Evolutionary conservation across 768 basidiomycete species (phyloP), one percentile per base, ranked within the genome.

Genomic region (Auriscalpium vulgare): DNA sequence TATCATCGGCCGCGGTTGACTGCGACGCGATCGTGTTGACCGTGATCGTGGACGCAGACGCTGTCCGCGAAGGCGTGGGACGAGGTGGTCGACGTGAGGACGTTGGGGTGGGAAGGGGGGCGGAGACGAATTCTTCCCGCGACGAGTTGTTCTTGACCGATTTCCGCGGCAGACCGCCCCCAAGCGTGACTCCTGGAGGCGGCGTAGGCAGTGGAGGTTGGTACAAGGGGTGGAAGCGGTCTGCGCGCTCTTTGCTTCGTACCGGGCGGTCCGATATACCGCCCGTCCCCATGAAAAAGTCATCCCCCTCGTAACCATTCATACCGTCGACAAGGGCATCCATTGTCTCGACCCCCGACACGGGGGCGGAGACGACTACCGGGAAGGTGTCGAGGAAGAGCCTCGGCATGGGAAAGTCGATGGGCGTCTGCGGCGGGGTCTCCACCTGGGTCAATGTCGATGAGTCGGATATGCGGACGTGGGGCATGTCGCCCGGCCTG

Each of bases 251-350:
- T 7, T 62, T 56, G 61, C 83, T 82, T 19, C 73, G 76, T 63
- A 82, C 81, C 57, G 78, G 69, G 14, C 81, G 77, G 63, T 67
- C 73, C 35, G 79, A 76, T 13, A 76, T 60, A 51, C 73, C 70
- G 46, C 62, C 73, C 52, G 62, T 60, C 47, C 67, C 61, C 62
- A 64, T 74, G 59, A 80, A 74, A 53, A 82, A 68, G 59, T 83
- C 77, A 54, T 88, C 84, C 46, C 77, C 79, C 37, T 70, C 74
- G 34, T 68, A 67, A 29, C 85, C 85, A 65, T 92, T 93, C 91
- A 93, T 92, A 9, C 87, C 88, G 61, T 91, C 90, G 8, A 93
- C 91, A 53, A 93, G 70, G 11, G 91, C 91, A 66, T 93, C 91
- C 84, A 93, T 87, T 9, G 83, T 83, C 71, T 91, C 90, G 9